Evolutionary conservation across 805 yeast species (phyloP), one percentile per base, ranked within the genome.

Genomic region (Wickerhamomyces bovis): DNA sequence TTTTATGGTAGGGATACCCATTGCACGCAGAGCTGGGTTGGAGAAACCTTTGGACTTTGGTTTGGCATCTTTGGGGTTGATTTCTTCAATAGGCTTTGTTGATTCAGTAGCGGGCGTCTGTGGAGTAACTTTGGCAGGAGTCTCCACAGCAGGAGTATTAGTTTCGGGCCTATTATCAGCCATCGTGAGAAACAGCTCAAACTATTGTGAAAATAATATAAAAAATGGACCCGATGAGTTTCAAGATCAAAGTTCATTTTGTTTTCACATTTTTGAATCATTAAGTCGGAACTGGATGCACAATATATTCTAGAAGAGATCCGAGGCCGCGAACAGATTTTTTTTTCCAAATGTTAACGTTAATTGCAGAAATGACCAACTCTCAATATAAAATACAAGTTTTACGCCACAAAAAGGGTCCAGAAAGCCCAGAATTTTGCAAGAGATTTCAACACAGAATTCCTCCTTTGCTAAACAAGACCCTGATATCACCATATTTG

Each of bases 1-100:
- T 35, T 83, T 76, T 20, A 89, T 56, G 13, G 83, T 67, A 5
- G 89, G 87, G 42, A 92, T 76, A 0, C 98, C 98, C 86, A 92
- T 78, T 58, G 88, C 84, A 52, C 77, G 68, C 41, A 90, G 75
- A 2, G 95, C 96, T 1, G 96, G 96, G 58, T 89, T 84, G 10
- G 77, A 62, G 71, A 73, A 80, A 9, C 74, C 76, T 50, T 73
- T 73, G 22, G 54, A 46, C 31, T 49, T 49, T 15, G 43, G 47
- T 18, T 46, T 47, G 33, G 41, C 44, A 30, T 39, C 43, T 28
- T 28, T 28, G 30, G 45, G 43, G 16, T 16, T 41, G 11, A 4
- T 43, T 31, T 20, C 44, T 25, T 39, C 25, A 7, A 28, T 41
- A 18, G 22, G 30, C 13, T 38, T 51, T 21, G 56, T 45, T 19